A percentile compares a stretch with the other conserved stretches of the same genome.
Evolutionary conservation across 2,329 filamentous ascomycete genomes (phyloP).

Genomic region (Fusarium avenaceum): DNA sequence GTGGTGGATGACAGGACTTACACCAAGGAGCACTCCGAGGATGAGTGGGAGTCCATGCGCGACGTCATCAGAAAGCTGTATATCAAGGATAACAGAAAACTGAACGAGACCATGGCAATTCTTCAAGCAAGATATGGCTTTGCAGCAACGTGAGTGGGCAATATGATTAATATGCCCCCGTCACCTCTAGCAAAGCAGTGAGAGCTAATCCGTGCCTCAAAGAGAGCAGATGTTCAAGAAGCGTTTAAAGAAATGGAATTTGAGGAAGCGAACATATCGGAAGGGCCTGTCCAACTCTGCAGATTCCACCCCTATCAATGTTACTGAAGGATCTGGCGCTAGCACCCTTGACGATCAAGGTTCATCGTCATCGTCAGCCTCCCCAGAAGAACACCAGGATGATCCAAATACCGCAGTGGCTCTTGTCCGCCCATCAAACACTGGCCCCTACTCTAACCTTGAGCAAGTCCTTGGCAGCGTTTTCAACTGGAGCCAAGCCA

Average conservation of each 20-base stretch:
- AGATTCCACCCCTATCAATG: slow-evolving; percentile 35
- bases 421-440: slow-evolving; percentile 43
- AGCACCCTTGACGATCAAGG: slow-evolving; percentile 32
- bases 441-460: slow-evolving; percentile 49
- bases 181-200: not conserved
- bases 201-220: slow-evolving; percentile 31
- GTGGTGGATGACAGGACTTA: slow-evolving; percentile 45
- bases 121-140: slow-evolving; percentile 54
- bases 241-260: slow-evolving; percentile 56
- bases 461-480: slow-evolving; percentile 54
- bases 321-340: slow-evolving; percentile 29
- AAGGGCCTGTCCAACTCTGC: slow-evolving; percentile 45
- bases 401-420: slow-evolving; percentile 32
- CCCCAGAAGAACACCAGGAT: slow-evolving; percentile 31
- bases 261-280: slow-evolving; percentile 55
- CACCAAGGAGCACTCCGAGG: slow-evolving; percentile 54
- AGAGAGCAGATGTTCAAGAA: slow-evolving; percentile 59
- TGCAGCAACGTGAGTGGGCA: slow-evolving; percentile 54
- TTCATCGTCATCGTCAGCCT: slow-evolving; percentile 32
- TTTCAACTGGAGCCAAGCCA: slow-evolving; percentile 54
- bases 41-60: slow-evolving; percentile 53
- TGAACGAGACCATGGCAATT: slow-evolving; percentile 55
- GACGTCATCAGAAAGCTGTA: slow-evolving; percentile 54
- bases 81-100: slow-evolving; percentile 54
- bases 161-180: not conserved